A percentile compares a stretch with the other conserved stretches of the same genome.
Evolutionary conservation across 768 basidiomycete species (phyloP).

Genomic region (Tulasnella sp.): DNA sequence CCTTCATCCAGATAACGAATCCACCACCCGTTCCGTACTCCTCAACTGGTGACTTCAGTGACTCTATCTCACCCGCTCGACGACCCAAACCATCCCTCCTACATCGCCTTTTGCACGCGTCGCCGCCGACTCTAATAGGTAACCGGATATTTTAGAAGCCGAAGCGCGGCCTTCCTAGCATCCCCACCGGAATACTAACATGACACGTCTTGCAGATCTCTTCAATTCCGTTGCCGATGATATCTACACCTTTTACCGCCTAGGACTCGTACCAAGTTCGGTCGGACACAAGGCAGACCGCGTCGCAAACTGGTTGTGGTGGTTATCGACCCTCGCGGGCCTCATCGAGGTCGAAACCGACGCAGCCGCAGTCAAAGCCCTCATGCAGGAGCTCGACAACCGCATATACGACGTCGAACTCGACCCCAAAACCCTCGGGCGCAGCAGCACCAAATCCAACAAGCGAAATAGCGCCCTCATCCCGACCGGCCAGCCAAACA

Average conservation of each 20-base stretch:
- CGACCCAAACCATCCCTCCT: slow-evolving; percentile 30
- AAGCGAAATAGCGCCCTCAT: slow-evolving; percentile 3
- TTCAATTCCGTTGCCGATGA: slow-evolving; percentile 67
- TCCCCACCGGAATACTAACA: not conserved
- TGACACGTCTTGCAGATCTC: slow-evolving; percentile 35
- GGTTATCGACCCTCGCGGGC: slow-evolving; percentile 62
- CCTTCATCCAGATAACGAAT: slow-evolving; percentile 55
- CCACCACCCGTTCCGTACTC: slow-evolving; percentile 55
- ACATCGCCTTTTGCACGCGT: slow-evolving; percentile 61
- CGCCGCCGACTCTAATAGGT: slow-evolving; percentile 61
- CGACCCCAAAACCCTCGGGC: slow-evolving; percentile 7
- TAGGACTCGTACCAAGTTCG: slow-evolving; percentile 41
- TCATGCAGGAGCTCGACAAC: slow-evolving; percentile 39
- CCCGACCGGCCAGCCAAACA: not conserved
- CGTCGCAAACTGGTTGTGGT: slow-evolving; percentile 81
- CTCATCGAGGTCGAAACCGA: slow-evolving; percentile 78
- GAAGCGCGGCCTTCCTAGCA: not conserved
- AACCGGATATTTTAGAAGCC: not conserved
- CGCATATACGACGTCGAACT: slow-evolving; percentile 20
- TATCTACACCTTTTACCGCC: slow-evolving; percentile 54
- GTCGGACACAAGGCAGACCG: slow-evolving; percentile 57
- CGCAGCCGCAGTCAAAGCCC: slow-evolving; percentile 47
- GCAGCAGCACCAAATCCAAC: slow-evolving; percentile 28
- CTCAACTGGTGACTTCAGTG: slow-evolving; percentile 22
- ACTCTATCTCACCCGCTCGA: slow-evolving; percentile 1